Percentiles rank a stretch among this genome's conserved stretches.
Conservation (phyloP, 768 basidiomycete species). For the Rossbeevera mucosa region DNA sequence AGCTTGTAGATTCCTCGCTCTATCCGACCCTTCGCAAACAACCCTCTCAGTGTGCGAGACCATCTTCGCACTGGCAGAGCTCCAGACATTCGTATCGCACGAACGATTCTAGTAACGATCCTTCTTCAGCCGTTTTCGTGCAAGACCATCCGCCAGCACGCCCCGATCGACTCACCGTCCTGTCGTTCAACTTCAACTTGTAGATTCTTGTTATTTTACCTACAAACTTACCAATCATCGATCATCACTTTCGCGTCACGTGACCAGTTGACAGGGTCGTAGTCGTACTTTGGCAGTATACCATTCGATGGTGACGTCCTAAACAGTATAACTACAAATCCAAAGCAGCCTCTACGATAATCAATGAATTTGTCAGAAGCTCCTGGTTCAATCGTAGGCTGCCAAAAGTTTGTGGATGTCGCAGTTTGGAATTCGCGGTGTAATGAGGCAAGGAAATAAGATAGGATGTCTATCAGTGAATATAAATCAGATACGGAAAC, state of each 20-base stretch:
- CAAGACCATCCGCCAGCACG: slow-evolving; percentile 14
- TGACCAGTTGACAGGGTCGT: too few relatives aligned
- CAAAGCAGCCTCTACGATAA: background rate
- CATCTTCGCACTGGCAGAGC: background rate
- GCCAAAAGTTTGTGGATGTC: slow-evolving; percentile 1
- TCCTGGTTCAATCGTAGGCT: background rate
- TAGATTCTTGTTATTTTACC: too few relatives aligned
- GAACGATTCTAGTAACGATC: too few relatives aligned
- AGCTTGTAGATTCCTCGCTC: slow-evolving; percentile 13
- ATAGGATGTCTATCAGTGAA: slow-evolving; percentile 6
- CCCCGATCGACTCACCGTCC: slow-evolving; percentile 1
- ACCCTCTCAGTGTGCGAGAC: background rate
- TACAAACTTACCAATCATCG: too few relatives aligned
- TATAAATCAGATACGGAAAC: background rate
- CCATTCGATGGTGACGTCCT: too few relatives aligned
- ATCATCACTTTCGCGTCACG: too few relatives aligned
- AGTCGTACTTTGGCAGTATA: too few relatives aligned
- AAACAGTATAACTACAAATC: background rate
- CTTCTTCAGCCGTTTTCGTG: slow-evolving; percentile 19
- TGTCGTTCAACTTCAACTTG: slow-evolving; percentile 1
- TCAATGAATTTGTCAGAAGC: background rate
- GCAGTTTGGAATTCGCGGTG: background rate
- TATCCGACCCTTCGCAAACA: background rate
- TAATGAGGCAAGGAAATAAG: slow-evolving; percentile 13
- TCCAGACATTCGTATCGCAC: slow-evolving; percentile 15